These are phyloP conservation scores for Rhododendron griersonianum DNA, from an alignment of 148 eudicot genomes.

Conservation along the genomic window DNA sequence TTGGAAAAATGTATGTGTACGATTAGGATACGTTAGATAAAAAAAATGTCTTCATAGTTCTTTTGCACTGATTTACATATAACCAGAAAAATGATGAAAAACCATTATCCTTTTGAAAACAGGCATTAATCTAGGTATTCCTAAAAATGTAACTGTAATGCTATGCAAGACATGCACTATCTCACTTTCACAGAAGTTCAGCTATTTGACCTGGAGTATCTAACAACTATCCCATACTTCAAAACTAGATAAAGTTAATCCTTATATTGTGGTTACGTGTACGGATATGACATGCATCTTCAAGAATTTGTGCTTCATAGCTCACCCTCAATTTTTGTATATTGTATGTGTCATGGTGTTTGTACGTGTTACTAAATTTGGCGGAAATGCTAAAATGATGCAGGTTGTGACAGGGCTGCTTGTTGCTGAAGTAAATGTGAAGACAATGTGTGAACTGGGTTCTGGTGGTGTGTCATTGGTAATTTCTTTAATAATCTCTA, in stretches of 20 bases:
- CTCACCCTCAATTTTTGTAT: background rate
- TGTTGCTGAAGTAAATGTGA: conserved; percentile 90
- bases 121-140: background rate
- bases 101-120: background rate
- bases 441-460: conserved; percentile 93
- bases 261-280: background rate
- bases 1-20: background rate
- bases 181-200: background rate
- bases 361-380: background rate
- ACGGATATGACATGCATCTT: background rate
- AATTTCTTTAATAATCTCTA: conserved; percentile 13
- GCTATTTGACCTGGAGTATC: background rate
- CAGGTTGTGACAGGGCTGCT: conserved; percentile 91
- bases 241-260: background rate
- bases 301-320: background rate
- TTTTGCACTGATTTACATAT: background rate
- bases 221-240: background rate
- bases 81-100: background rate
- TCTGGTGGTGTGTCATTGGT: conserved; percentile 96
- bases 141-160: background rate
- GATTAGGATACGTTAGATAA: background rate
- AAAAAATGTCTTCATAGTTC: background rate
- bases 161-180: background rate
- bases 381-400: conserved; percentile 10
- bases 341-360: background rate